Evolutionary conservation across 2,329 filamentous ascomycete species (phyloP), one percentile per base, ranked within the genome.

Genomic region (Hymenoscyphus albidus): DNA sequence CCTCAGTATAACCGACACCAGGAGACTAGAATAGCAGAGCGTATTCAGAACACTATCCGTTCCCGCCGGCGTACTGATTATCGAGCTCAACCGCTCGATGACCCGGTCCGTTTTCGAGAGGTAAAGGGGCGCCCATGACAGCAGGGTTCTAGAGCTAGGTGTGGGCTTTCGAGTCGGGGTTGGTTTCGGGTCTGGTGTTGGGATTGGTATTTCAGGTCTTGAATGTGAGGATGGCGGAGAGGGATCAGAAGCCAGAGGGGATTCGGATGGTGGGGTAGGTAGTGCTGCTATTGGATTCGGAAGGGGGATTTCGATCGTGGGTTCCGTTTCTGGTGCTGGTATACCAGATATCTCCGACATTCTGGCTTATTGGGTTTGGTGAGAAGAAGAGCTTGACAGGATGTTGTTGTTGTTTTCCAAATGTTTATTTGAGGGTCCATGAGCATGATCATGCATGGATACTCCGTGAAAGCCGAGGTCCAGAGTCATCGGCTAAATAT

Each of bases 41-140:
- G 89, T 85, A 68, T 88, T 83, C 71, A 93, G 85, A 67, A 88
- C 80, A 59, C 85, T 83, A 78, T 93, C 90, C 75, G 89, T 86
- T 73, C 90, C 89, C 42, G 83, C 77, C 56, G 89, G 86, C 10
- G 88, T 89, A 68, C 86, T 83, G 70, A 92, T 80, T 74, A 90
- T 85, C 69, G 86, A 86, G 73, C 82, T 78, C 59, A 88, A 80
- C 75, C 83, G 82, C 32, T 80, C 74, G 67, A 88, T 76, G 74
- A 63, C 68, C 10, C 44, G 58, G 60, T 76, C 73, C 32, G 72
- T 72, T 64, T 72, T 73, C 22, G 64, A 62, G 55, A 76, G 68
- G 67, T 75, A 77, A 51, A 76, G 62, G 1, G 73, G 74, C 5
- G 72, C 67, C 74, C 74, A 76, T 61, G 64, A 55, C 22, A 62